Percentiles rank a stretch among this genome's conserved stretches.
phyloP scores from a whole-genome alignment of 1,284 basidiomycete species.

The Cronartium quercuum region DNA sequence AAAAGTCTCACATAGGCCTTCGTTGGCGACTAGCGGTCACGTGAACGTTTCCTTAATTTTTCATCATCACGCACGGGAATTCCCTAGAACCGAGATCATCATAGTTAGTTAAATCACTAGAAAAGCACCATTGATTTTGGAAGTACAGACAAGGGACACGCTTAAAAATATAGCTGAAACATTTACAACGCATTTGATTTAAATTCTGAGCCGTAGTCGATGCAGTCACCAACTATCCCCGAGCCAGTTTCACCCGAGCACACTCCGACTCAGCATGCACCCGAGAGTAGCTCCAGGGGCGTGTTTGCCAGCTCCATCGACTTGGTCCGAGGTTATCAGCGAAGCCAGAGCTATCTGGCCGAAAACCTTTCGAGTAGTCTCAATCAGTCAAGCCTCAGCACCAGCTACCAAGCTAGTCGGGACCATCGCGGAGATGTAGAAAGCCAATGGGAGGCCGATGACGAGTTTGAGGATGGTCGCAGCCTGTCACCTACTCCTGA shows the following conservation, averaged over 20 bases:
- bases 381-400: conserved; percentile 16
- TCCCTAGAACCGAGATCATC: no score
- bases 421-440: background rate
- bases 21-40: no score
- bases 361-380: conserved; percentile 24
- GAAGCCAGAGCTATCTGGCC: conserved; percentile 12
- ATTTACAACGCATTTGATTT: no score
- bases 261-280: background rate
- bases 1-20: no score
- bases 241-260: background rate
- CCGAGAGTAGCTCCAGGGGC: conserved; percentile 5
- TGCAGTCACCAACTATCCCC: background rate
- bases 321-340: conserved; percentile 11
- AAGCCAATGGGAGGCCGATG: conserved; percentile 9
- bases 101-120: no score
- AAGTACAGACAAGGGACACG: no score
- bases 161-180: no score
- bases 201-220: background rate
- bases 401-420: conserved; percentile 6
- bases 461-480: background rate
- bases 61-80: no score
- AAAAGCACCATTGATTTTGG: no score
- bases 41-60: no score
- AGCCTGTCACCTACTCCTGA: background rate
- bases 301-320: conserved; percentile 24